Evolutionary conservation across 2,329 filamentous ascomycete species (phyloP), one percentile per base, ranked within the genome.

Genomic region (Phialophora chinensis): DNA sequence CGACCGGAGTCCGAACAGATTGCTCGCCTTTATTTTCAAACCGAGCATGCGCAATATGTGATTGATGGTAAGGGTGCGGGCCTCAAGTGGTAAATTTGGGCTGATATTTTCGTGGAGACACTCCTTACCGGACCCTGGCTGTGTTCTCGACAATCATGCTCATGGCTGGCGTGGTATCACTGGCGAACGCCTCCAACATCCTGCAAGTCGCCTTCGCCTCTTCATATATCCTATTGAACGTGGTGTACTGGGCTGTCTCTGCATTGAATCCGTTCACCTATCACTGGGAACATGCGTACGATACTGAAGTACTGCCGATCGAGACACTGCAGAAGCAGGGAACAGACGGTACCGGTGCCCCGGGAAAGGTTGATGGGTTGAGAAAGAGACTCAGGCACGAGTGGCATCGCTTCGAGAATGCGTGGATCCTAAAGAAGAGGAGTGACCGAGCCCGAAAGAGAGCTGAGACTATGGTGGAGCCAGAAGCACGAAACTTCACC

Each of bases 181-280:
- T 27, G 27, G 27, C 27, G 27, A 27, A 27, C 4, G 27, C 27
- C 27, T 27, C 27, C 27, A 27, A 27, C 4, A 27, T 27, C 27
- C 27, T 27, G 27, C 27, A 27, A 27, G 27, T 27, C 27, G 27
- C 27, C 27, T 27, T 27, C 27, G 27, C 27, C 27, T 4, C 27
- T 27, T 27, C 27, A 5, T 27, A 27, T 5, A 27, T 27, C 27
- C 27, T 84, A 3, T 79, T 89, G 58, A 90, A 89, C 66, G 84
- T 82, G 10, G 74, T 85, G 0, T 88, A 88, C 74, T 89, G 86
- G 87, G 77, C 78, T 1, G 78, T 86, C 60, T 83, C 84, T 23
- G 67, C 69, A 6, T 35, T 71, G 23, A 69, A 68, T n/a, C 69
- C 69, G 17, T 63, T 17, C 47, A 60, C 23, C 4, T 61, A 58